phyloP scores from a whole-genome alignment of 768 basidiomycete species.

The Rickenella mellea region DNA sequence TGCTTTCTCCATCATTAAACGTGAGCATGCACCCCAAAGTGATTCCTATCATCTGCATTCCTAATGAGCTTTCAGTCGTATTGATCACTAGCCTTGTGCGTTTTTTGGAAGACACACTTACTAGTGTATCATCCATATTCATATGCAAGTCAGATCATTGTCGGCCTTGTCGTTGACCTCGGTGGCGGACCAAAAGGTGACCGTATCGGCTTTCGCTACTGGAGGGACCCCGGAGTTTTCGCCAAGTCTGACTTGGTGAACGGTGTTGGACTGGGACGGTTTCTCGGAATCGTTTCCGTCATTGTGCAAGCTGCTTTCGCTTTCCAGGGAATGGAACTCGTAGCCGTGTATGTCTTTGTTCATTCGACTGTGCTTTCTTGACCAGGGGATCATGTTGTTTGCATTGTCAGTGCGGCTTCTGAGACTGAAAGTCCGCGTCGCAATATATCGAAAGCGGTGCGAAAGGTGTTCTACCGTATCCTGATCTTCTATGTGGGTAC shows the following conservation, averaged over 20 bases:
- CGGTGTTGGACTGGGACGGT: constrained; percentile 26
- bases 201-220: constrained; percentile 61
- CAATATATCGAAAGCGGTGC: constrained; percentile 69
- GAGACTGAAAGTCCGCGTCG: constrained; percentile 73
- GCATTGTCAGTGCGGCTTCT: constrained; percentile 46
- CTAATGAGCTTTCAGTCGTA: constrained; percentile 28
- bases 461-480: constrained; percentile 74
- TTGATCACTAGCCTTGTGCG: constrained; percentile 56
- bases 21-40: constrained; percentile 22
- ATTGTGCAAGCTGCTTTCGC: constrained; percentile 60
- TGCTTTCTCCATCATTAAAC: constrained; percentile 54
- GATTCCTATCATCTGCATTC: constrained; percentile 6
- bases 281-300: constrained; percentile 31
- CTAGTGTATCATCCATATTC: no score
- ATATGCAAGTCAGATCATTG: no score
- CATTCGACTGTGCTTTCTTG: constrained; percentile 18
- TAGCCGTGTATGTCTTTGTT: constrained; percentile 44
- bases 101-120: no score
- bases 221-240: constrained; percentile 64
- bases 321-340: constrained; percentile 68
- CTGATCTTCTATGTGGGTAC: constrained; percentile 58
- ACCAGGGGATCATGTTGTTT: constrained; percentile 7
- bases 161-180: constrained; percentile 59
- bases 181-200: constrained; percentile 68
- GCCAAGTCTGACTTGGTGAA: constrained; percentile 25